Evolutionary conservation across 208 protist genomes (phyloP), one percentile per base, ranked within the genome.

Genomic region (Porcisia hertigi): DNA sequence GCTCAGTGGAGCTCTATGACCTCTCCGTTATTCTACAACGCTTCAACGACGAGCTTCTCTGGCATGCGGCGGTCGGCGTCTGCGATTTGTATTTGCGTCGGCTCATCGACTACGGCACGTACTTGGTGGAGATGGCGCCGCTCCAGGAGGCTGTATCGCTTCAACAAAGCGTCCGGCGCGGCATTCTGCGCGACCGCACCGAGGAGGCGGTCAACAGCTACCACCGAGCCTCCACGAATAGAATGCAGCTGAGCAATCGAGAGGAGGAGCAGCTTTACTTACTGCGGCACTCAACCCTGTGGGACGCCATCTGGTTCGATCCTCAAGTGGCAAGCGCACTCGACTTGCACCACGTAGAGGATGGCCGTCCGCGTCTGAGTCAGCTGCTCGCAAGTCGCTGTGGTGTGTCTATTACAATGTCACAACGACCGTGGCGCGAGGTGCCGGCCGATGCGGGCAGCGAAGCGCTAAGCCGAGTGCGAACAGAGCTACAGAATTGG

Each of bases 251-350:
- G 9, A 69, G 76, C 58, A 95, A 91, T 82, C 80, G 86, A n/a
- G 88, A 94, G 23, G 91, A 97, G 76, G 84, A 85, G 60, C 90
- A 95, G 84, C 84, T 97, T 3, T 91, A 91, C 67, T 74, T 97
- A 25, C 79, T 97, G 60, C 84, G 90, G 16, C 93, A 97, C 82
- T 80, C 80, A 43, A 89, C 87, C 11, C 74, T 97, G 43, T 97
- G 93, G 92, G 83, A 88, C 34, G 91, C 93, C 14, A 93, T 97
- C 71, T 97, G 93, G 92, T 78, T 87, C 79, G 82, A 95, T 66
- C 84, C 89, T 16, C 81, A 86, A n/a, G 76, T 88, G 58, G 93
- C 93, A 23, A 90, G 88, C 59, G 83, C 88, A 18, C 81, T 97
- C 23, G 75, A 86, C 39, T 77, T 97, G 16, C 93, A 97, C 71